Base-by-base conservation (phyloP, 495 filamentous ascomycete species). In the Evansstolkia leycettana region DNA sequence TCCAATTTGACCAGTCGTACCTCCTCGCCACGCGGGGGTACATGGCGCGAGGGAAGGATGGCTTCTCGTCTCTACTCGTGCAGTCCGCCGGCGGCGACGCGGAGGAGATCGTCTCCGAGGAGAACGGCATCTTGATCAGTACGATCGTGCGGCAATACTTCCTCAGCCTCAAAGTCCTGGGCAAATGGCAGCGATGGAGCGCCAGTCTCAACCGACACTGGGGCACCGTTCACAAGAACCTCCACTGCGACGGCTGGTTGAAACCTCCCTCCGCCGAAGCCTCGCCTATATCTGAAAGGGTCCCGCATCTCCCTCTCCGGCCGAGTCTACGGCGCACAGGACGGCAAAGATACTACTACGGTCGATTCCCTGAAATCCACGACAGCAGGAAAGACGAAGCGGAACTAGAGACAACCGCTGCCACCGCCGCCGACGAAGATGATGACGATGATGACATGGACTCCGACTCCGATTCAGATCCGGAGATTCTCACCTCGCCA, bases 81-180 rank as follows among this genome's bases (percentile, higher is more conserved):
- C 46, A 78, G 34, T 65, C 73, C 1, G 78, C 80, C 43, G 83
- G 82, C 15, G 86, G 84, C 7, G 53, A 67, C 9, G 80, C 79
- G 2, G 78, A 84, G 45, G 82, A 84, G 48, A 46, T 93, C 12
- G 76, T 94, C 13, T 72, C 69, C 17, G 86, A 93, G 40, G 87
- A 94, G 48, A 85, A 81, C 38, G 87, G 87, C 6, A 72, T 92
- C 3, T 55, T 94, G 17, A 84, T 93, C 42, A 82, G 77, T 42
- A 84, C 76, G 39, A 77, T 94, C 39, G 62, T 94, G 15, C 74
- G 87, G 3, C 87, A 93, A 53, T 93, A 92, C 47, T 93, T 94
- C 51, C 73, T 89, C 65, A 79, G 75, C 8, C 60, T 92, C 12
- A 85, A 84, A 38, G 76, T 87, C 0, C 53, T 92, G 34, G 78